Conservation (phyloP, 768 basidiomycete genomes). For the Macrolepiota dolichaula region DNA sequence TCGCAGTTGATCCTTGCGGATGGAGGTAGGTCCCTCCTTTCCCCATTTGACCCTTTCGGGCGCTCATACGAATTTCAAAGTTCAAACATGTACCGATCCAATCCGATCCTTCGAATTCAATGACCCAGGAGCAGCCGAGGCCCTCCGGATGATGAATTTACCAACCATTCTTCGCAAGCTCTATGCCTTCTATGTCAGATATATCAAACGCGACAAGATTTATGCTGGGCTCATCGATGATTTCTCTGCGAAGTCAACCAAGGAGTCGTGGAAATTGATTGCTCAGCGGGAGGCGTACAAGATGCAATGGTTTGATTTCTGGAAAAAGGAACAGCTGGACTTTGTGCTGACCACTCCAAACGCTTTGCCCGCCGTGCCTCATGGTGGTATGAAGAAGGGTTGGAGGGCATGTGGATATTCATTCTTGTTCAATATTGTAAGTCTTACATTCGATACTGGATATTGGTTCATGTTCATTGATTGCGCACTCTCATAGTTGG, state of each 20-base stretch:
- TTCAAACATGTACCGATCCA: slow-evolving; percentile 26
- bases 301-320: slow-evolving; percentile 38
- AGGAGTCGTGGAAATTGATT: slow-evolving; percentile 46
- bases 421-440: slow-evolving; percentile 58
- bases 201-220: slow-evolving; percentile 46
- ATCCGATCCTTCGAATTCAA: slow-evolving; percentile 41
- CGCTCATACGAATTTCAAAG: not conserved
- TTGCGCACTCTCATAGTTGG: slow-evolving; percentile 20
- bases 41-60: not conserved
- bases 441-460: slow-evolving; percentile 13
- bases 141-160: slow-evolving; percentile 37
- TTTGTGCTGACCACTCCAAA: slow-evolving; percentile 59
- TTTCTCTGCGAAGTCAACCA: slow-evolving; percentile 39
- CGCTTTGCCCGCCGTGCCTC: slow-evolving; percentile 51
- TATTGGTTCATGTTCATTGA: not conserved
- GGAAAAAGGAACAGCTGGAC: slow-evolving; percentile 43
- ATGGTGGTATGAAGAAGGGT: slow-evolving; percentile 48
- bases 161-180: slow-evolving; percentile 43
- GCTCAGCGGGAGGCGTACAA: slow-evolving; percentile 44
- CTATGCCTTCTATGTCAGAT: slow-evolving; percentile 49
- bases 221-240: slow-evolving; percentile 52
- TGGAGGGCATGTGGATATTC: slow-evolving; percentile 57
- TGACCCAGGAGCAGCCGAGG: slow-evolving; percentile 42
- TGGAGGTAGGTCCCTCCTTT: slow-evolving; percentile 28
- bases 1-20: slow-evolving; percentile 52